phyloP scores from a whole-genome alignment of 2,329 filamentous ascomycete genomes.

The Fusarium temperatum region DNA sequence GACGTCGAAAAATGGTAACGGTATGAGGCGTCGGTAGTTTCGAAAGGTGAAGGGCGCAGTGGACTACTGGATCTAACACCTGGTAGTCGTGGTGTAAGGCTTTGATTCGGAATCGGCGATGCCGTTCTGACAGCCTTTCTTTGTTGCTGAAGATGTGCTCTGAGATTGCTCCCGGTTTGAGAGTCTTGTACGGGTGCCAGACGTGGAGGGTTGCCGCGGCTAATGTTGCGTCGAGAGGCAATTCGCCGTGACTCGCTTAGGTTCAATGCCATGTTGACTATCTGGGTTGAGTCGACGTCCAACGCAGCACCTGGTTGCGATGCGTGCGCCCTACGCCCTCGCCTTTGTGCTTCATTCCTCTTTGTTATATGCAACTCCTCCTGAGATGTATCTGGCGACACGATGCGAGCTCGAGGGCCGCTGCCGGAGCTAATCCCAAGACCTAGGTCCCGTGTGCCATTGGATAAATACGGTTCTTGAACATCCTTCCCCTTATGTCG shows the following conservation, averaged over 20 bases:
- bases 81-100: constrained; percentile 53
- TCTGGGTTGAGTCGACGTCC: constrained; percentile 83
- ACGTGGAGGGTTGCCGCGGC: constrained; percentile 59
- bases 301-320: constrained; percentile 48
- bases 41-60: constrained; percentile 58
- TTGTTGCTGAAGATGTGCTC: constrained; percentile 77
- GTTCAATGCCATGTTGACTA: constrained; percentile 91
- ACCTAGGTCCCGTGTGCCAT: constrained; percentile 26
- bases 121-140: constrained; percentile 68
- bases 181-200: constrained; percentile 63
- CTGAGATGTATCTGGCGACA: constrained; percentile 42
- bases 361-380: constrained; percentile 39
- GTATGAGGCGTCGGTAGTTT: constrained; percentile 57
- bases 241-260: constrained; percentile 81
- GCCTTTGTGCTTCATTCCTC: constrained; percentile 27
- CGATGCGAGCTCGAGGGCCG: constrained; percentile 33
- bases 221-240: constrained; percentile 67
- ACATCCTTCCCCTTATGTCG: constrained; percentile 35
- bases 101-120: constrained; percentile 64
- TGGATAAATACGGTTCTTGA: constrained; percentile 21
- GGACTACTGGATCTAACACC: constrained; percentile 54
- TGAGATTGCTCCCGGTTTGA: constrained; percentile 66
- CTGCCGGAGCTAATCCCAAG: constrained; percentile 30
- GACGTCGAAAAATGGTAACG: constrained; percentile 78
- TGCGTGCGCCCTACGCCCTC: constrained; percentile 23